These are phyloP conservation scores for Phtheirospermum japonicum DNA, from an alignment of 257 asterid species.

Conservation along the genomic window DNA sequence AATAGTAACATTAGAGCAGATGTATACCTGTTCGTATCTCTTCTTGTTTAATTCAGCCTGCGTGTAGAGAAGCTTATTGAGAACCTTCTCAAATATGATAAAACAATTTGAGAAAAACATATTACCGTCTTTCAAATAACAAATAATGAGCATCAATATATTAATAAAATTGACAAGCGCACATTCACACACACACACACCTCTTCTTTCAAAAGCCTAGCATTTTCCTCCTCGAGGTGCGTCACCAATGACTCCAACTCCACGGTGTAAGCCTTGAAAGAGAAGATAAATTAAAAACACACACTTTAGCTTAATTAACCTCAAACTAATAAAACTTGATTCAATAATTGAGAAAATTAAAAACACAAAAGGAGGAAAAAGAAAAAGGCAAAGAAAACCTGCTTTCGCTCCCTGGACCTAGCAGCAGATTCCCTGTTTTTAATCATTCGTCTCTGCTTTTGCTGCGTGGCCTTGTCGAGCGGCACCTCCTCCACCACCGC, in stretches of 20 bases:
- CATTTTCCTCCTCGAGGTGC: conserved; percentile 81
- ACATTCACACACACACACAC: conserved; percentile 29
- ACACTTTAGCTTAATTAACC: background rate
- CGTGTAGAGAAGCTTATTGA: conserved; percentile 26
- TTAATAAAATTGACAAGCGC: no score
- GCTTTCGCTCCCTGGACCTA: conserved; percentile 92
- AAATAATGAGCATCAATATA: background rate
- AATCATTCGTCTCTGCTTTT: conserved; percentile 95
- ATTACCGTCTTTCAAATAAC: background rate
- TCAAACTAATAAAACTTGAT: no score
- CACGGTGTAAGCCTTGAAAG: conserved; percentile 76
- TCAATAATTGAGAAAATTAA: background rate
- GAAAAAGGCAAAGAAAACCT: conserved; percentile 47
- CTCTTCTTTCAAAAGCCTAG: conserved; percentile 70
- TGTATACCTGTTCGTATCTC: conserved; percentile 70
- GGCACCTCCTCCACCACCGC: conserved; percentile 68
- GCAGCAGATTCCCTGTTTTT: conserved; percentile 98
- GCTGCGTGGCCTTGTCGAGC: conserved; percentile 91
- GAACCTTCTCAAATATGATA: conserved; percentile 19
- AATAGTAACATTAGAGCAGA: conserved; percentile 14
- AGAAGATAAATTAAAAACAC: background rate
- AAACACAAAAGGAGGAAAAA: background rate
- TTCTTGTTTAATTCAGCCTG: conserved; percentile 69
- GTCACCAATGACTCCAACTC: conserved; percentile 87
- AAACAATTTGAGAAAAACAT: conserved; percentile 3